These are phyloP conservation scores for Naganishia vishniacii DNA, from an alignment of 768 basidiomycete genomes.

Conservation along the genomic window DNA sequence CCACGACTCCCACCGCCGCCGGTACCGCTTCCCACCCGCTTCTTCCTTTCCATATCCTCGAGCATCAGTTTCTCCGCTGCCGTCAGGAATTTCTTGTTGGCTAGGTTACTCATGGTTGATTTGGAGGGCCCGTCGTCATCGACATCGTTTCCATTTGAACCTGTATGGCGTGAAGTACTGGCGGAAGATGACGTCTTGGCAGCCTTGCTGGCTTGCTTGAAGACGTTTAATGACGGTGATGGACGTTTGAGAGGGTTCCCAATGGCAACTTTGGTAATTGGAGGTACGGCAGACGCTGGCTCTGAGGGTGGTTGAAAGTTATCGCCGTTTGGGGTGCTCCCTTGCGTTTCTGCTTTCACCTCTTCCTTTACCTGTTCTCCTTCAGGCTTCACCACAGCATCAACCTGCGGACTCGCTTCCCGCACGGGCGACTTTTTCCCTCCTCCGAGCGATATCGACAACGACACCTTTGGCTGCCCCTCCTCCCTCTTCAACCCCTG, in stretches of 20 bases:
- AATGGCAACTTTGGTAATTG: constrained; percentile 26
- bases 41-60: constrained; percentile 87
- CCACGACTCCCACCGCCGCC: constrained; percentile 24
- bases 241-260: constrained; percentile 41
- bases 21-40: constrained; percentile 51
- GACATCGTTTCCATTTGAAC: constrained; percentile 19
- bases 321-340: constrained; percentile 46
- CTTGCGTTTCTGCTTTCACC: constrained; percentile 28
- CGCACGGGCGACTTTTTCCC: not conserved
- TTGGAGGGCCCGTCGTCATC: not conserved
- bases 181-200: constrained; percentile 47
- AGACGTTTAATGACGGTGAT: constrained; percentile 55
- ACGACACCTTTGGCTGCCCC: constrained; percentile 40
- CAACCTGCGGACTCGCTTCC: not conserved
- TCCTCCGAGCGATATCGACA: constrained; percentile 12
- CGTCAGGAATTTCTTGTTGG: constrained; percentile 58
- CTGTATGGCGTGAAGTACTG: constrained; percentile 38
- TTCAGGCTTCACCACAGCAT: not conserved
- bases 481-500: constrained; percentile 39
- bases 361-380: constrained; percentile 49
- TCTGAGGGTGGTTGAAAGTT: constrained; percentile 52
- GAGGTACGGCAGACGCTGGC: constrained; percentile 45
- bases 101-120: not conserved
- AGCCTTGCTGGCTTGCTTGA: constrained; percentile 50
- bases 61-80: constrained; percentile 78